Evolutionary conservation across 768 basidiomycete species (phyloP).

Genomic region (Clitopilus passeckerianus): DNA sequence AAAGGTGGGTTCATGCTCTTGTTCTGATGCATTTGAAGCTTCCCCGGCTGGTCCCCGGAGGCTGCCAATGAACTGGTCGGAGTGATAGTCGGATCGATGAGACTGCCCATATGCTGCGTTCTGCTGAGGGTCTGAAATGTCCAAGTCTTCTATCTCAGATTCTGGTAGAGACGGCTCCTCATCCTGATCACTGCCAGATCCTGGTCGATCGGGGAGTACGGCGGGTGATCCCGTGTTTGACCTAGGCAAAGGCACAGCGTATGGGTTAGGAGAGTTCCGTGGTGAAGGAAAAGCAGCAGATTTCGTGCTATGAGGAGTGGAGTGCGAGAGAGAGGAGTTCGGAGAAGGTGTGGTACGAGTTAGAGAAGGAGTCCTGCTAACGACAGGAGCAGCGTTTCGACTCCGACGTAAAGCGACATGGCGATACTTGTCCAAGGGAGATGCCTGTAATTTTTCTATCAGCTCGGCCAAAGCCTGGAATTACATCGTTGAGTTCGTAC

Average conservation of each 20-base stretch:
- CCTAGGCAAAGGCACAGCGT: slow-evolving; percentile 46
- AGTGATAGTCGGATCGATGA: slow-evolving; percentile 9
- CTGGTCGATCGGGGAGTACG: slow-evolving; percentile 19
- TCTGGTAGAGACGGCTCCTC: slow-evolving; percentile 26
- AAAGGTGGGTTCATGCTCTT: slow-evolving; percentile 57
- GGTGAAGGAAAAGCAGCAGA: slow-evolving; percentile 35
- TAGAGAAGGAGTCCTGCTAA: slow-evolving; percentile 62
- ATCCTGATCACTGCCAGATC: slow-evolving; percentile 12
- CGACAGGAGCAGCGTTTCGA: slow-evolving; percentile 22
- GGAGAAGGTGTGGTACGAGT: slow-evolving; percentile 57
- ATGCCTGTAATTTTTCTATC: slow-evolving; percentile 34
- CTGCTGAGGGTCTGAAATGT: slow-evolving; percentile 41
- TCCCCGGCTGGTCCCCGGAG: background rate
- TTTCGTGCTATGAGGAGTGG: slow-evolving; percentile 56
- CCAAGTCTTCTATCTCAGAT: slow-evolving; percentile 38
- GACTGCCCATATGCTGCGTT: background rate
- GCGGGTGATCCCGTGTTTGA: slow-evolving; percentile 48
- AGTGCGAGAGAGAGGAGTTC: slow-evolving; percentile 55
- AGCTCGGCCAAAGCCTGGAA: background rate
- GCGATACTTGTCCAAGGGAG: slow-evolving; percentile 58
- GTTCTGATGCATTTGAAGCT: slow-evolving; percentile 8
- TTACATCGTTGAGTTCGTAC: slow-evolving; percentile 24
- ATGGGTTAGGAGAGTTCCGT: slow-evolving; percentile 41
- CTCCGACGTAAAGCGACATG: slow-evolving; percentile 55
- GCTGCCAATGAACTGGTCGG: slow-evolving; percentile 5